phyloP scores from a whole-genome alignment of 2,329 filamentous ascomycete species.

The Metarhizium album region DNA sequence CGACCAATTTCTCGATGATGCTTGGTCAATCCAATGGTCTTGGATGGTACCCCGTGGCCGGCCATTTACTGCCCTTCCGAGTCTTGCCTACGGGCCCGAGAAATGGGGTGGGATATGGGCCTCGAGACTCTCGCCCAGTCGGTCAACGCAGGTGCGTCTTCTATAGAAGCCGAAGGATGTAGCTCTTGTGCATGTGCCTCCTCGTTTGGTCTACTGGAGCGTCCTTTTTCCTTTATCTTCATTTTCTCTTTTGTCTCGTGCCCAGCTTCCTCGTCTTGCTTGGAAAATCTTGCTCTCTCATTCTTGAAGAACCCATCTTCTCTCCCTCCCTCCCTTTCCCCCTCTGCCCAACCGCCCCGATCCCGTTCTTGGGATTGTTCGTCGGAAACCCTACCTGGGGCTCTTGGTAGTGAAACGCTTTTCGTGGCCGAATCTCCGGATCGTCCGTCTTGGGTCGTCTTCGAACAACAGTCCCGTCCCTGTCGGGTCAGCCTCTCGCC shows the following conservation, averaged over 20 bases:
- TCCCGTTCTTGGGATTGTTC: no score
- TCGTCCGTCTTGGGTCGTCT: no score
- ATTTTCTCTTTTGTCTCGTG: not conserved
- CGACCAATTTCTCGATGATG: conserved; percentile 33
- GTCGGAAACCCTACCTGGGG: no score
- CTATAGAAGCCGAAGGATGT: not conserved
- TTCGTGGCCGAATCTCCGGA: no score
- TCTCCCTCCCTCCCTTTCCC: no score
- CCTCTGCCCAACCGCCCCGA: no score
- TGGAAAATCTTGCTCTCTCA: no score
- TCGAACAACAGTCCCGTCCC: not conserved
- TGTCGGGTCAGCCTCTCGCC: not conserved
- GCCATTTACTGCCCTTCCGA: not conserved
- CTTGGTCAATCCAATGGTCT: conserved; percentile 26
- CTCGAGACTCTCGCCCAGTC: not conserved
- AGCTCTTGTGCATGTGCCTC: not conserved
- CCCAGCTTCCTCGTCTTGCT: no score
- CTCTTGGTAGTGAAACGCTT: no score
- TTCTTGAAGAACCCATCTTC: no score
- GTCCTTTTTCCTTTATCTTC: not conserved
- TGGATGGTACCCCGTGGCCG: conserved; percentile 3
- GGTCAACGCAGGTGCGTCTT: not conserved
- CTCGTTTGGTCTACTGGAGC: no score
- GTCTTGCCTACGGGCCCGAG: not conserved
- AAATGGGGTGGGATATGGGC: not conserved